A percentile compares a stretch with the other conserved stretches of the same genome.
Conservation (phyloP, 257 asterid genomes). For the Voacanga thouarsii region DNA sequence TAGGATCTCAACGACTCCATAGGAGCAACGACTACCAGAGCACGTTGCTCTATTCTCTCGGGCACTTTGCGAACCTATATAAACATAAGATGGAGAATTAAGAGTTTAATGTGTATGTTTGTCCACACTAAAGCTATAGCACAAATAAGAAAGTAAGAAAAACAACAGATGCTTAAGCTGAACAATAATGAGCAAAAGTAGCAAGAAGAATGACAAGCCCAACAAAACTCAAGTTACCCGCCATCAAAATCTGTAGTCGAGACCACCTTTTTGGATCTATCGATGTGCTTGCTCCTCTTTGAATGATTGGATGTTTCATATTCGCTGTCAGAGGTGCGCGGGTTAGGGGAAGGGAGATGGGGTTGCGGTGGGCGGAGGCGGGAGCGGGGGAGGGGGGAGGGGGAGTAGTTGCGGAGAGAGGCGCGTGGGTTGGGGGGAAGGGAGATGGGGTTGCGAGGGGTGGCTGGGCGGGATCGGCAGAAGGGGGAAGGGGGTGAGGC, state of each 20-base stretch:
- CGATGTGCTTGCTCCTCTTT: constrained; percentile 62
- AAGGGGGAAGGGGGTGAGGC: too few relatives aligned
- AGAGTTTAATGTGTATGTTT: background rate
- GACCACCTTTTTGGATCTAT: constrained; percentile 63
- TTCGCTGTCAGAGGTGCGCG: constrained; percentile 72
- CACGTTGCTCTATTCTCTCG: constrained; percentile 59
- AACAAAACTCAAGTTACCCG: background rate
- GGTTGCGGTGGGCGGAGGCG: too few relatives aligned
- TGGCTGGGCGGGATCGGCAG: too few relatives aligned
- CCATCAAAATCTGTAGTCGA: background rate
- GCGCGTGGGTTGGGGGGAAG: too few relatives aligned
- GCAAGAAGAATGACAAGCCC: background rate
- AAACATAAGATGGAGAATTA: constrained; percentile 3
- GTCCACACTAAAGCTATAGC: background rate
- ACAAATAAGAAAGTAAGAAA: background rate
- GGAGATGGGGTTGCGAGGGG: too few relatives aligned
- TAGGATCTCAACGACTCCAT: constrained; percentile 71
- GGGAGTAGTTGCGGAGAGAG: too few relatives aligned
- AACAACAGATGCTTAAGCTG: background rate
- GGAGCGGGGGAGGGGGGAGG: too few relatives aligned
- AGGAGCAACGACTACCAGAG: constrained; percentile 75
- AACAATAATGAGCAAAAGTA: background rate
- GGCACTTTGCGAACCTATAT: constrained; percentile 34
- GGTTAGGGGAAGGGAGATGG: too few relatives aligned
- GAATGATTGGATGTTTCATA: constrained; percentile 52